Percentiles rank a stretch among this genome's conserved stretches.
Evolutionary conservation across 1,284 basidiomycete genomes (phyloP).

Genomic region (Irpex sp.): DNA sequence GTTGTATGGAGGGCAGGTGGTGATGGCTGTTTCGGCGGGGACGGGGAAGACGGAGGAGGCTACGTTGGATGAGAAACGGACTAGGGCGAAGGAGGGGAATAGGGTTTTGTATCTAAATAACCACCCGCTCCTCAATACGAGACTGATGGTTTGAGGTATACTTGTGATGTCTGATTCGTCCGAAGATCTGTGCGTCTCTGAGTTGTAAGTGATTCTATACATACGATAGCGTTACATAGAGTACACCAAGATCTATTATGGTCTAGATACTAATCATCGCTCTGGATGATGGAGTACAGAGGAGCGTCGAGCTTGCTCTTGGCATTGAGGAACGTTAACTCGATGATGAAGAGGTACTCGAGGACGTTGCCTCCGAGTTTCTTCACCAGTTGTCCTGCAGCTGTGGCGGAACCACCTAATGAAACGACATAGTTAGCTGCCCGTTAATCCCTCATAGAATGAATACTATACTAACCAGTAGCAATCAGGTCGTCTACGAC

Average conservation of each 20-base stretch:
- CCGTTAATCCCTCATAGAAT: conserved; percentile 1
- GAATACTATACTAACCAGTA: conserved; percentile 55
- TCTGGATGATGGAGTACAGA: conserved; percentile 78
- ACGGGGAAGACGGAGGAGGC: not conserved
- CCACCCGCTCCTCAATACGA: conserved; percentile 70
- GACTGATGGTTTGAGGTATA: conserved; percentile 48
- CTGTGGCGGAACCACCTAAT: conserved; percentile 90
- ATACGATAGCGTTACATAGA: not conserved
- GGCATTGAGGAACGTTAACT: conserved; percentile 81
- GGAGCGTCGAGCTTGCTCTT: conserved; percentile 80
- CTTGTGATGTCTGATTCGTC: not conserved
- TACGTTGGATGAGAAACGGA: conserved; percentile 18
- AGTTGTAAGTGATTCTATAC: too few relatives aligned
- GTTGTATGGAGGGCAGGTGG: conserved; percentile 42
- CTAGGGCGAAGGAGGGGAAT: conserved; percentile 26
- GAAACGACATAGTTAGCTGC: conserved; percentile 1
- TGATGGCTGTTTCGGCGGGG: conserved; percentile 40
- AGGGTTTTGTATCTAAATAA: conserved; percentile 72
- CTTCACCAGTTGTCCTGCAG: conserved; percentile 86
- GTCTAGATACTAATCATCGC: conserved; percentile 48
- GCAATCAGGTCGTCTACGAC: conserved; percentile 97
- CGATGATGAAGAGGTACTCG: conserved; percentile 95
- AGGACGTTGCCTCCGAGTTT: conserved; percentile 81
- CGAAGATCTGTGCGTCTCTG: too few relatives aligned
- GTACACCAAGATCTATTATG: not conserved